phyloP scores from a whole-genome alignment of 164 flowering plant genomes.

The Paratinospora sagittata region DNA sequence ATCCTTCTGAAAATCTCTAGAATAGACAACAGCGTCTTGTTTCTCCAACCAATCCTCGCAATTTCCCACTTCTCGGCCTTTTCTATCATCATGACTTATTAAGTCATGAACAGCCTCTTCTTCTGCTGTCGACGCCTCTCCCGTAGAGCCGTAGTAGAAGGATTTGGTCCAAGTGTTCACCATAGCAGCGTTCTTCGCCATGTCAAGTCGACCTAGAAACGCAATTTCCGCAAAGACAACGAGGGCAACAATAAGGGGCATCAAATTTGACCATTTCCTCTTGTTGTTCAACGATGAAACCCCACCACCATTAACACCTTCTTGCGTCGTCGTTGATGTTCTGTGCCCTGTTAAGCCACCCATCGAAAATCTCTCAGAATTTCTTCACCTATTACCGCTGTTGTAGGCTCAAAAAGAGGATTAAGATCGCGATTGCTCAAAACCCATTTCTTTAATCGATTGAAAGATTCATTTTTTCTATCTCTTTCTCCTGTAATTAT shows the following conservation, averaged over 20 bases:
- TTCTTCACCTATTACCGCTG: no score
- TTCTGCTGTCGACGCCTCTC: neutral
- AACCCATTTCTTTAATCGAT: neutral
- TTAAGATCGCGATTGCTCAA: neutral
- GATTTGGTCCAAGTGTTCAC: slow-evolving; percentile 59
- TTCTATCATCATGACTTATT: slow-evolving; percentile 11
- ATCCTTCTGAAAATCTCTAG: no score
- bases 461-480: no score
- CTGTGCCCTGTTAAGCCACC: slow-evolving; percentile 16
- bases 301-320: slow-evolving; percentile 5
- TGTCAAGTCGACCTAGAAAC: slow-evolving; percentile 71
- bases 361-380: slow-evolving; percentile 22
- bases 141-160: slow-evolving; percentile 27
- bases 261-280: slow-evolving; percentile 54
- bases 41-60: slow-evolving; percentile 85
- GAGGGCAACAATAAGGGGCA: slow-evolving; percentile 55
- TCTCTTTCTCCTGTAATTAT: no score
- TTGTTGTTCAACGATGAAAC: slow-evolving; percentile 9
- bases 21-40: slow-evolving; percentile 41
- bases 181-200: slow-evolving; percentile 57
- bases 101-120: slow-evolving; percentile 7
- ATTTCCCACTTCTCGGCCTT: slow-evolving; percentile 5
- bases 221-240: slow-evolving; percentile 70
- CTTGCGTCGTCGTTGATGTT: slow-evolving; percentile 14
- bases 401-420: no score